These are phyloP conservation scores for Toxoplasma gondii DNA, from an alignment of 169 alveolate genomes.

Conservation along the genomic window DNA sequence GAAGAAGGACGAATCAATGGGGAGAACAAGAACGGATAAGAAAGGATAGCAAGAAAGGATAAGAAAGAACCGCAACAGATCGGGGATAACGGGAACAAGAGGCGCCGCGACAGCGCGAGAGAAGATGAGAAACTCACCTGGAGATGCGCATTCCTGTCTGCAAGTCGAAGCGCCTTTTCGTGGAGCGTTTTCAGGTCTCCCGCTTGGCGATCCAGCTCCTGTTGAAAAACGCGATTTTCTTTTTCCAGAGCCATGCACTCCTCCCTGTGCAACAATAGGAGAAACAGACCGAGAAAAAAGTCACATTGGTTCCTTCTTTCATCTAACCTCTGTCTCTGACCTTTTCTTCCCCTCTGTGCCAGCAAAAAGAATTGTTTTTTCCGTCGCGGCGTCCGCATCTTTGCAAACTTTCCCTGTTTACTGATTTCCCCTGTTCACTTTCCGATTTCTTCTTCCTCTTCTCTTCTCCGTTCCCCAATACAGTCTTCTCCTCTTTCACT, in stretches of 20 bases:
- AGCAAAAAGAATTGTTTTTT: not conserved
- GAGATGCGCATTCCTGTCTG: not conserved
- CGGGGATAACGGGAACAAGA: not conserved
- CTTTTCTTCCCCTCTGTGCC: not conserved
- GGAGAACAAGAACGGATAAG: not conserved
- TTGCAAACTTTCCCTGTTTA: not conserved
- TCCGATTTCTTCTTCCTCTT: too few species aligned
- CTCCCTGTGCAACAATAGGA: not conserved
- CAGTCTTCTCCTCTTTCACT: not conserved
- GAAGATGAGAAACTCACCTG: not conserved
- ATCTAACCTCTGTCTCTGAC: not conserved
- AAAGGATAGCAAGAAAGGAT: not conserved
- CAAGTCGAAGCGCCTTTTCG: not conserved
- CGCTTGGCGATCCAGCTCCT: conserved; percentile 29
- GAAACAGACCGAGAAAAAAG: not conserved
- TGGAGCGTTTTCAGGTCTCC: conserved; percentile 2
- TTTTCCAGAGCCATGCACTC: conserved; percentile 26
- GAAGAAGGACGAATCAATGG: not conserved
- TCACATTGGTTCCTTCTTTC: too few species aligned
- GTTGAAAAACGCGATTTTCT: conserved; percentile 12
- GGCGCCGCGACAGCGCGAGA: not conserved
- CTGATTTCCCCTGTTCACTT: not conserved
- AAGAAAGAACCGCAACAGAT: not conserved
- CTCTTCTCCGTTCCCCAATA: not conserved
- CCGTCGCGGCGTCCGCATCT: not conserved